These are phyloP conservation scores for Ustilago loliicola DNA, from an alignment of 1,284 basidiomycete species.

Conservation along the genomic window DNA sequence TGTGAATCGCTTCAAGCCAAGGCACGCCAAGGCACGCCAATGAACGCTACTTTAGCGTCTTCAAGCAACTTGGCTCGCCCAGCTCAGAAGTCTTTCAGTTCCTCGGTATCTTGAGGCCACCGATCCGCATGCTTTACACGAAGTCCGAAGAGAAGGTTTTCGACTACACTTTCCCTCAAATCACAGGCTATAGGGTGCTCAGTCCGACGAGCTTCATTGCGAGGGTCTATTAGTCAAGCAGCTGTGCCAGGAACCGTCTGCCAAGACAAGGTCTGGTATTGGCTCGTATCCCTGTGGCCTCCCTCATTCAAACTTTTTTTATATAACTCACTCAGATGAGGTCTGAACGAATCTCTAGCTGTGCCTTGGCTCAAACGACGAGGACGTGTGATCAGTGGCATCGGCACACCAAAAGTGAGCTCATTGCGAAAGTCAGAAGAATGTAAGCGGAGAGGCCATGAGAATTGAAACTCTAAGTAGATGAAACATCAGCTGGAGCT, in stretches of 20 bases:
- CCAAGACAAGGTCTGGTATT: neutral
- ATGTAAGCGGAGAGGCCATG: no score
- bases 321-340: no score
- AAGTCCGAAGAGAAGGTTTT: neutral
- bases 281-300: neutral
- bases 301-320: no score
- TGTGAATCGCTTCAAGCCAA: neutral
- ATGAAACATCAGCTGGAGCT: neutral
- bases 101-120: neutral
- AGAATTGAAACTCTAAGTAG: no score
- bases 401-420: no score
- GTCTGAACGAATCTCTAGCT: no score
- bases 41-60: neutral
- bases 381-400: no score
- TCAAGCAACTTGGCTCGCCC: neutral
- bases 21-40: no score
- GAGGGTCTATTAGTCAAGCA: no score
- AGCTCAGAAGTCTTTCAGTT: neutral
- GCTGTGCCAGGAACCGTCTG: no score
- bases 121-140: neutral
- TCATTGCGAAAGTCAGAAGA: no score
- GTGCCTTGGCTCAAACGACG: no score
- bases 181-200: neutral
- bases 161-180: neutral
- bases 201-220: neutral